A percentile compares a stretch with the other conserved stretches of the same genome.
Evolutionary conservation across 176 grass and related monocot species (phyloP).

Genomic region (Poa annua): DNA sequence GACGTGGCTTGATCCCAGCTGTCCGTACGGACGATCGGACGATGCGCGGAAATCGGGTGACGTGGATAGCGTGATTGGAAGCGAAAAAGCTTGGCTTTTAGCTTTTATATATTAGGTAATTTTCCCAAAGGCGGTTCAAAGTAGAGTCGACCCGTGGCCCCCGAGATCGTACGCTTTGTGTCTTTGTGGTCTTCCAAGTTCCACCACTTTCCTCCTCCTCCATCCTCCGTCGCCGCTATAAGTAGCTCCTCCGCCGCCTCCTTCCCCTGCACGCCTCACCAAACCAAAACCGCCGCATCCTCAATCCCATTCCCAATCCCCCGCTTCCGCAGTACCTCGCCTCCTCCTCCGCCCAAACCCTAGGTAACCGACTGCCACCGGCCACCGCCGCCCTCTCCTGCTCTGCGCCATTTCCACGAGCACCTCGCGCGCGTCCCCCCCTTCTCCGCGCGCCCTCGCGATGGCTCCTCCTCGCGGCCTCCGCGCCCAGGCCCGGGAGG

Average conservation of each 20-base stretch:
- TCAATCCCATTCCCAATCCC: background rate
- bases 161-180: background rate
- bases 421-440: slow-evolving; percentile 15
- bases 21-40: too few relatives aligned
- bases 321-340: background rate
- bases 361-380: background rate
- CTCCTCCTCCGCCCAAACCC: slow-evolving; percentile 8
- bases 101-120: too few relatives aligned
- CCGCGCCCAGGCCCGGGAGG: background rate
- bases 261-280: slow-evolving; percentile 6
- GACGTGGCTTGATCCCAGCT: too few relatives aligned
- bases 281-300: background rate
- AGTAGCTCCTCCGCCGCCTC: background rate
- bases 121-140: too few relatives aligned
- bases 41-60: too few relatives aligned
- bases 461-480: background rate
- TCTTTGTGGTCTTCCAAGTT: background rate
- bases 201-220: background rate
- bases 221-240: background rate
- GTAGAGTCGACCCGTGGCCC: background rate
- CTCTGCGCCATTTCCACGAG: background rate
- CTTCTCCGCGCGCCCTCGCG: background rate
- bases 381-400: background rate
- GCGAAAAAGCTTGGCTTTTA: too few relatives aligned
- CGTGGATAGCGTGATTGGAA: too few relatives aligned